Conservation (phyloP, 352 stramenopile genomes). For the Pythium diclinum region DNA sequence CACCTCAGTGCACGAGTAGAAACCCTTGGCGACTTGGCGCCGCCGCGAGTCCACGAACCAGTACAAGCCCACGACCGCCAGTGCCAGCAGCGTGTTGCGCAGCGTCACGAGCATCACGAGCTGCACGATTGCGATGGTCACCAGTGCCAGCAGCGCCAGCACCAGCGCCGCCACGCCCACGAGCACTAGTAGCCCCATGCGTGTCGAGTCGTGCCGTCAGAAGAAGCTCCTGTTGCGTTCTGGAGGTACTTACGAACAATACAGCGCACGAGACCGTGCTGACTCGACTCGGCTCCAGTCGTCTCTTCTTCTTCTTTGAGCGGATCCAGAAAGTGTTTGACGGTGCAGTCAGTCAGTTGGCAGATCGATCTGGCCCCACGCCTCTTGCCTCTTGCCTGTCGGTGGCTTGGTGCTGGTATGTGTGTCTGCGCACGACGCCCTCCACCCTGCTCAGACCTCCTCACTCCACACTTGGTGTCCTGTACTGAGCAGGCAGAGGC, state of each 20-base stretch:
- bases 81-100: slow-evolving; percentile 23
- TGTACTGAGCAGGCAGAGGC: background rate
- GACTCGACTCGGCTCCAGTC: background rate
- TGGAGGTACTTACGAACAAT: background rate
- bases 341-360: slow-evolving; percentile 21
- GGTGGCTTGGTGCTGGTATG: background rate
- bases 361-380: background rate
- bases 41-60: slow-evolving; percentile 29
- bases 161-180: slow-evolving; percentile 20
- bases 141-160: slow-evolving; percentile 26
- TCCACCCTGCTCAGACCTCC: background rate
- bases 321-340: background rate
- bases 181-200: slow-evolving; percentile 35
- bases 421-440: background rate
- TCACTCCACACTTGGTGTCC: background rate
- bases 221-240: background rate
- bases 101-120: slow-evolving; percentile 34
- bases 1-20: slow-evolving; percentile 46
- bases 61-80: slow-evolving; percentile 13
- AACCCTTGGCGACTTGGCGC: slow-evolving; percentile 34
- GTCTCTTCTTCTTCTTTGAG: background rate
- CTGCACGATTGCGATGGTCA: slow-evolving; percentile 28
- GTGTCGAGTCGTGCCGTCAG: background rate
- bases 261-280: background rate
- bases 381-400: background rate